Conservation (phyloP, 163 green algal species). For the Chlamydomonas reinhardtii region DNA sequence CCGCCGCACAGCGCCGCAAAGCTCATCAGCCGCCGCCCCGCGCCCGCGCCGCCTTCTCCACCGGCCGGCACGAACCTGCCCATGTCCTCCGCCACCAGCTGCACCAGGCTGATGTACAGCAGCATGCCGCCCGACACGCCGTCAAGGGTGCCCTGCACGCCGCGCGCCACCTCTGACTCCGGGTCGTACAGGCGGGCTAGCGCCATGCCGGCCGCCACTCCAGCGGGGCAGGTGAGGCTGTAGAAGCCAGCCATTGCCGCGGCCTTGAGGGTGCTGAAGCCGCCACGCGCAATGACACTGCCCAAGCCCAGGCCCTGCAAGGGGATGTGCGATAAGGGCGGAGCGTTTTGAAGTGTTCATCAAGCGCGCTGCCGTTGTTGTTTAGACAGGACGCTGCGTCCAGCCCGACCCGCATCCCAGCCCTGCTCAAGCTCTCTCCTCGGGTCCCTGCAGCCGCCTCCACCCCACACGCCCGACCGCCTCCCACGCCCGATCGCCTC, state of each 20-base stretch:
- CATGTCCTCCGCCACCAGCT: background rate
- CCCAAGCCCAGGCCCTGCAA: slow-evolving; percentile 45
- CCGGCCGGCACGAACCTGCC: background rate
- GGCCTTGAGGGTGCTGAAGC: slow-evolving; percentile 10
- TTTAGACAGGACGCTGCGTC: no score
- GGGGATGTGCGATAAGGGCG: no score
- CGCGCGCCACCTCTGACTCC: slow-evolving; percentile 5
- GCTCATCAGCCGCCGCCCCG: background rate
- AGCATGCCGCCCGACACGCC: slow-evolving; percentile 64
- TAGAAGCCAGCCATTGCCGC: slow-evolving; percentile 55
- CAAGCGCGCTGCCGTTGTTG: no score
- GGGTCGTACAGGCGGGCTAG: slow-evolving; percentile 41
- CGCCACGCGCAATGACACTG: slow-evolving; percentile 41
- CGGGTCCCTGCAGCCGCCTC: no score
- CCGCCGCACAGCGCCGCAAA: background rate
- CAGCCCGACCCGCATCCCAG: no score
- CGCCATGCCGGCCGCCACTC: slow-evolving; percentile 57
- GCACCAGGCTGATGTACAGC: slow-evolving; percentile 65
- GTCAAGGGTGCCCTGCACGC: slow-evolving; percentile 60
- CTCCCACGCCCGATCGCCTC: background rate
- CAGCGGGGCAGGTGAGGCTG: slow-evolving; percentile 49
- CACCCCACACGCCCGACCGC: no score
- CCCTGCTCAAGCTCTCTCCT: no score
- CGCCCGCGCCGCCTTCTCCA: background rate
- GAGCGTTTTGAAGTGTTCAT: no score